phyloP scores from a whole-genome alignment of 345 rosid genomes.

The Linum tenue region DNA sequence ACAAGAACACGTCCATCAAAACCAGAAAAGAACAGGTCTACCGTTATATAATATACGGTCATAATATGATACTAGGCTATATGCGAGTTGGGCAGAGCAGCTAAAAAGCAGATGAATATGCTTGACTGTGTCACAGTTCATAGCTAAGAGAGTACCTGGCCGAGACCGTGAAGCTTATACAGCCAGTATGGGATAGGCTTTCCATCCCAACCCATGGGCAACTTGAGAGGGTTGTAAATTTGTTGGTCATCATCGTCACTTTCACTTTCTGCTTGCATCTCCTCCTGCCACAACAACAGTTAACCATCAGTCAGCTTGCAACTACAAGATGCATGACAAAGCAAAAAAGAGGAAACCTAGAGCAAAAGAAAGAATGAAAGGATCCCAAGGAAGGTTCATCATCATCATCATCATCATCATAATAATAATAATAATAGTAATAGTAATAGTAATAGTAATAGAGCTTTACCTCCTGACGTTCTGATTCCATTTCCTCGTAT shows the following conservation, averaged over 20 bases:
- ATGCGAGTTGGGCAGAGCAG: too few relatives aligned
- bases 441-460: too few relatives aligned
- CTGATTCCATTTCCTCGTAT: constrained; percentile 94
- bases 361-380: not conserved
- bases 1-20: not conserved
- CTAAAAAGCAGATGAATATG: too few relatives aligned
- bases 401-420: too few relatives aligned
- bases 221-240: constrained; percentile 84
- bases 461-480: constrained; percentile 66
- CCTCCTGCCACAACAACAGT: constrained; percentile 48
- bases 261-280: constrained; percentile 77
- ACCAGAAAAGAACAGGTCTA: not conserved
- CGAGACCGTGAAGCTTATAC: constrained; percentile 97
- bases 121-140: not conserved
- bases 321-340: not conserved
- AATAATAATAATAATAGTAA: too few relatives aligned
- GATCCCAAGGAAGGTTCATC: not conserved
- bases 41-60: not conserved
- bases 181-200: constrained; percentile 99
- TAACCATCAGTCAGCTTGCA: not conserved
- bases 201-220: constrained; percentile 99
- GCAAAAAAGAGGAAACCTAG: not conserved
- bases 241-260: constrained; percentile 97
- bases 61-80: not conserved
- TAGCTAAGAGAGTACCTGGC: constrained; percentile 52